Conservation (phyloP, 129 eudicot species). For the Flaveria robusta region DNA sequence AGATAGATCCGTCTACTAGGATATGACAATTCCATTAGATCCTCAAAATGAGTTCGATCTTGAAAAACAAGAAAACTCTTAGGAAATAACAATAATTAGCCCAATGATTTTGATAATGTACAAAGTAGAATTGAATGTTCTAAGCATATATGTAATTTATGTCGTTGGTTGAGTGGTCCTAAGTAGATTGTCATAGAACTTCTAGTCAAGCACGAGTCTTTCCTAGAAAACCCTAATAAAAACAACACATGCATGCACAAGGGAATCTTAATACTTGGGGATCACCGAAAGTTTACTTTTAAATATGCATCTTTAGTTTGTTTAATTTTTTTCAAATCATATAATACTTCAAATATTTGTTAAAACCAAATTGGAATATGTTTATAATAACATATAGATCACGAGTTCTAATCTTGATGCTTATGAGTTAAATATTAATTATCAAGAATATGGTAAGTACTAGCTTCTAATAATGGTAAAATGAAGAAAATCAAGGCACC, state of each 20-base stretch:
- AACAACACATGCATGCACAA: conserved; percentile 32
- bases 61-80: conserved; percentile 17
- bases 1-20: neutral
- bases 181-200: conserved; percentile 21
- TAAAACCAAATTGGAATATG: conserved; percentile 15
- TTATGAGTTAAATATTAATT: neutral
- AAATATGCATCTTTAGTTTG: neutral
- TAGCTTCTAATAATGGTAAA: neutral
- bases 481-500: neutral
- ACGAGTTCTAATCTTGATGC: neutral
- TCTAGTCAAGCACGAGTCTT: conserved; percentile 39
- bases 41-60: neutral
- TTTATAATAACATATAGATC: neutral
- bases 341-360: neutral
- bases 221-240: neutral
- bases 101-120: neutral
- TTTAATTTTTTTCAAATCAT: neutral
- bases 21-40: conserved; percentile 17
- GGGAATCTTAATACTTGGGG: conserved; percentile 30
- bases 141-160: conserved; percentile 15
- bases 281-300: conserved; percentile 33
- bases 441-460: neutral
- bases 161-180: conserved; percentile 30
- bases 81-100: conserved; percentile 21
- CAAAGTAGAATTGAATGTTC: conserved; percentile 7